Evolutionary conservation across 2,329 filamentous ascomycete species (phyloP).

Genomic region (Hypoxylon sp.): DNA sequence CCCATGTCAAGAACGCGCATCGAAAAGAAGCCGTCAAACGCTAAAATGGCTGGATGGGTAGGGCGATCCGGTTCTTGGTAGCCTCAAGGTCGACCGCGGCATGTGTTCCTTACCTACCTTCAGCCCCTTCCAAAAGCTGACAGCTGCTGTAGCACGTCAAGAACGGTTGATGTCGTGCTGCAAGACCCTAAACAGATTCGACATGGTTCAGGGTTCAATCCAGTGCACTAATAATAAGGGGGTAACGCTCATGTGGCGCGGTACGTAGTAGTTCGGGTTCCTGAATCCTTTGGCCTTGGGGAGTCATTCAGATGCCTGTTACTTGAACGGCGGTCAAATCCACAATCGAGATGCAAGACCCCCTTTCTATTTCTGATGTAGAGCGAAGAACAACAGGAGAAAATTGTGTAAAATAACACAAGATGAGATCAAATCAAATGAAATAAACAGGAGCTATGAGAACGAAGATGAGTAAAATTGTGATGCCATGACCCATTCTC

Average conservation of each 20-base stretch:
- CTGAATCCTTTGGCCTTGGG: slow-evolving; percentile 33
- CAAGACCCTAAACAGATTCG: slow-evolving; percentile 36
- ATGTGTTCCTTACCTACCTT: slow-evolving; percentile 32
- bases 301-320: slow-evolving; percentile 22
- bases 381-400: neutral
- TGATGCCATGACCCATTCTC: neutral
- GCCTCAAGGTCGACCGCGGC: slow-evolving; percentile 36
- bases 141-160: slow-evolving; percentile 40
- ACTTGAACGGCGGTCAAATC: slow-evolving; percentile 22
- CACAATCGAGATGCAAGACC: slow-evolving; percentile 14
- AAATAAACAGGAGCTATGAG: slow-evolving; percentile 8
- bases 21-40: slow-evolving; percentile 42
- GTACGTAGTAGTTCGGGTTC: slow-evolving; percentile 38
- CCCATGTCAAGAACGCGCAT: slow-evolving; percentile 43
- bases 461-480: slow-evolving; percentile 10
- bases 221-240: slow-evolving; percentile 40
- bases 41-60: slow-evolving; percentile 42
- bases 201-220: slow-evolving; percentile 43
- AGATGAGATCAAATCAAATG: slow-evolving; percentile 6
- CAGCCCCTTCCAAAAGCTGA: slow-evolving; percentile 42
- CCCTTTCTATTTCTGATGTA: slow-evolving; percentile 10
- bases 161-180: slow-evolving; percentile 41
- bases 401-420: slow-evolving; percentile 7
- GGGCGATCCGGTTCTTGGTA: slow-evolving; percentile 32
- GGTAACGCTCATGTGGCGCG: slow-evolving; percentile 41